Evolutionary conservation across 2,329 filamentous ascomycete genomes (phyloP).

Genomic region (Metarhizium anisopliae): DNA sequence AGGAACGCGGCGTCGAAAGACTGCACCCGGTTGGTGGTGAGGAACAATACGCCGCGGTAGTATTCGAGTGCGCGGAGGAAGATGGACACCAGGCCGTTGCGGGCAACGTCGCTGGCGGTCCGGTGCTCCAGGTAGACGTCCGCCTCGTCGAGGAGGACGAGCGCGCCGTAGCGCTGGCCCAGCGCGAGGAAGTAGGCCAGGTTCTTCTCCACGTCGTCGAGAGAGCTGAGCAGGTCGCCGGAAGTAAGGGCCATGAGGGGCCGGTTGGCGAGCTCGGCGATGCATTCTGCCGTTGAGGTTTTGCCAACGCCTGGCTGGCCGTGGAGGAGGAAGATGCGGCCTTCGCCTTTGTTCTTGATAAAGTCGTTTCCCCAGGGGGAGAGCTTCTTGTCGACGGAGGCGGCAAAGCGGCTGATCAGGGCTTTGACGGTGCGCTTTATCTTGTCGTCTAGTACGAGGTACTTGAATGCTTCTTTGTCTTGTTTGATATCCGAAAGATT

Average conservation of each 20-base stretch:
- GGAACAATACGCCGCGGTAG: slow-evolving; percentile 40
- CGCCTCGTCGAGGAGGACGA: slow-evolving; percentile 50
- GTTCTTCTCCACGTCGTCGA: slow-evolving; percentile 29
- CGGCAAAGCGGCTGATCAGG: slow-evolving; percentile 38
- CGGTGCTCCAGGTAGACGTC: slow-evolving; percentile 52
- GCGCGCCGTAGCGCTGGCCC: slow-evolving; percentile 38
- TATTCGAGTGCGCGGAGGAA: slow-evolving; percentile 44
- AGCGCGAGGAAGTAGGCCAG: slow-evolving; percentile 40
- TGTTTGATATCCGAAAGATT: slow-evolving; percentile 29
- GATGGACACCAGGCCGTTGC: slow-evolving; percentile 38
- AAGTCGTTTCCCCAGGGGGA: slow-evolving; percentile 36
- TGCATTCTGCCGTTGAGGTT: slow-evolving; percentile 46
- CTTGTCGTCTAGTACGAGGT: slow-evolving; percentile 38
- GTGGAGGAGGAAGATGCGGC: slow-evolving; percentile 41
- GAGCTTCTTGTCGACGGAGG: slow-evolving; percentile 25
- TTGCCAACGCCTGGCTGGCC: slow-evolving; percentile 48
- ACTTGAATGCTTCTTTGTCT: slow-evolving; percentile 40
- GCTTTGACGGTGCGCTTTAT: slow-evolving; percentile 38
- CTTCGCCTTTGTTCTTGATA: slow-evolving; percentile 41
- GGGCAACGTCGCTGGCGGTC: slow-evolving; percentile 29
- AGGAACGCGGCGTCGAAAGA: slow-evolving; percentile 40
- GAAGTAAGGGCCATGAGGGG: slow-evolving; percentile 43
- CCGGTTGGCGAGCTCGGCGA: slow-evolving; percentile 40
- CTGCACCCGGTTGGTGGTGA: slow-evolving; percentile 41
- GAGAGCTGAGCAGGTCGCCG: slow-evolving; percentile 35